These are phyloP conservation scores for Sporothrix variecibatus DNA, from an alignment of 2,329 filamentous ascomycete species.

Conservation along the genomic window DNA sequence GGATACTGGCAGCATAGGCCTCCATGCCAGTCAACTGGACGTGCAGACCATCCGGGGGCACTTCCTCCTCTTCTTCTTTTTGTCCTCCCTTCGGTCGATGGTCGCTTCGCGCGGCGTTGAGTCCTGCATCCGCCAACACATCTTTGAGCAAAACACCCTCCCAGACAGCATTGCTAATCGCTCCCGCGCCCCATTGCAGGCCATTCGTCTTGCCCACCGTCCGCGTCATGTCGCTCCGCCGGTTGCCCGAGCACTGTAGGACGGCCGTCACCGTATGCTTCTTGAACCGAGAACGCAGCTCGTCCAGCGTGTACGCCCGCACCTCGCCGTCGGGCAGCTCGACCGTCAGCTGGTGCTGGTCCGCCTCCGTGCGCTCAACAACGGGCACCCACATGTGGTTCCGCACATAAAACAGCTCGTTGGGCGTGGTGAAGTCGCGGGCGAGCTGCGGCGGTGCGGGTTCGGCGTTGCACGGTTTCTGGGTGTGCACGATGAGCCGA, in stretches of 20 bases:
- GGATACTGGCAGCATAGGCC: constrained; percentile 63
- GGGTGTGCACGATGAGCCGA: constrained; percentile 53
- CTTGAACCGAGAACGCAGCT: constrained; percentile 55
- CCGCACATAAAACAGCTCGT: constrained; percentile 59
- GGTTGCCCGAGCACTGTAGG: constrained; percentile 63
- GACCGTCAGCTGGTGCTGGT: constrained; percentile 51
- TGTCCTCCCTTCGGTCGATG: constrained; percentile 18
- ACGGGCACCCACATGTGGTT: constrained; percentile 66
- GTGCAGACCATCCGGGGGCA: constrained; percentile 52
- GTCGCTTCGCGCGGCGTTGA: constrained; percentile 36
- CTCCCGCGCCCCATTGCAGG: constrained; percentile 60
- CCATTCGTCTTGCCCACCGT: constrained; percentile 53
- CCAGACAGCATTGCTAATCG: constrained; percentile 63
- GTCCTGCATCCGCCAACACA: constrained; percentile 58
- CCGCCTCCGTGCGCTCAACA: constrained; percentile 36
- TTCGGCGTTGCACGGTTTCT: constrained; percentile 63
- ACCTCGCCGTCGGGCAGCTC: constrained; percentile 60
- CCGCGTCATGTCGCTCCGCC: constrained; percentile 60
- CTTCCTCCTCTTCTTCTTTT: constrained; percentile 21
- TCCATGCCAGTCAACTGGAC: constrained; percentile 62
- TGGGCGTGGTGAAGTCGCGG: constrained; percentile 56
- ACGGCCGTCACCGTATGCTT: constrained; percentile 55
- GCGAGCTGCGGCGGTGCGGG: constrained; percentile 53
- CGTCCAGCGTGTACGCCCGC: constrained; percentile 54
- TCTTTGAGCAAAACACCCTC: constrained; percentile 56